Percentiles rank a stretch among this genome's conserved stretches.
Evolutionary conservation across 2,329 filamentous ascomycete species (phyloP).

Genomic region (Fusarium brevicatenulatum): DNA sequence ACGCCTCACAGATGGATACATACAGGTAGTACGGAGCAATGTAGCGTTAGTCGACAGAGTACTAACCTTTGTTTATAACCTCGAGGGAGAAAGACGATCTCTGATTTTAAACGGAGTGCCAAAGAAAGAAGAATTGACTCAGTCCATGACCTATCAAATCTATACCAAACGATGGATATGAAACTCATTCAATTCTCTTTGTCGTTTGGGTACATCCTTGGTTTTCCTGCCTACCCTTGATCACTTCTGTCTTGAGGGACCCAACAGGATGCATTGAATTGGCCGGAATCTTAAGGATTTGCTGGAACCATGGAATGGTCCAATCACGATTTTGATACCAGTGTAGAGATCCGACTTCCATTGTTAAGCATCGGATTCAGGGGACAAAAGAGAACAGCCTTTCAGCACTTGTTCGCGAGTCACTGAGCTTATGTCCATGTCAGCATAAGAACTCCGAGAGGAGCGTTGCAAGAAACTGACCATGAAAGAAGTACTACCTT

Average conservation of each 20-base stretch:
- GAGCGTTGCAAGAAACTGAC: neutral
- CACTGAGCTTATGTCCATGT: neutral
- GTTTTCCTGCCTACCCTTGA: neutral
- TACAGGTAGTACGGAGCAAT: neutral
- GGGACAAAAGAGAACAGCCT: neutral
- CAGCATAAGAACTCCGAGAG: neutral
- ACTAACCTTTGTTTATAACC: neutral
- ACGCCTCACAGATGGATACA: neutral
- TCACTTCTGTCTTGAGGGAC: conserved; percentile 1
- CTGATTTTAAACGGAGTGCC: neutral
- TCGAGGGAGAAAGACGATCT: neutral
- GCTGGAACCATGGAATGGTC: neutral
- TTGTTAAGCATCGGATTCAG: neutral
- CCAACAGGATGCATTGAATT: neutral
- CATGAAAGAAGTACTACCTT: neutral
- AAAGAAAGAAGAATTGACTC: neutral
- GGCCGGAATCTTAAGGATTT: neutral
- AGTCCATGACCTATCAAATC: neutral
- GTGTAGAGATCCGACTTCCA: neutral
- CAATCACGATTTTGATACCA: neutral
- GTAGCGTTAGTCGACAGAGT: too few species aligned
- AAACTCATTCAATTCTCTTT: neutral
- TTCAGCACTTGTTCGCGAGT: neutral
- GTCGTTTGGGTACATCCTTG: neutral
- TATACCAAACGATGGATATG: neutral